These are phyloP conservation scores for Phytophthora parvispora DNA, from an alignment of 352 stramenopile species.

Conservation along the genomic window DNA sequence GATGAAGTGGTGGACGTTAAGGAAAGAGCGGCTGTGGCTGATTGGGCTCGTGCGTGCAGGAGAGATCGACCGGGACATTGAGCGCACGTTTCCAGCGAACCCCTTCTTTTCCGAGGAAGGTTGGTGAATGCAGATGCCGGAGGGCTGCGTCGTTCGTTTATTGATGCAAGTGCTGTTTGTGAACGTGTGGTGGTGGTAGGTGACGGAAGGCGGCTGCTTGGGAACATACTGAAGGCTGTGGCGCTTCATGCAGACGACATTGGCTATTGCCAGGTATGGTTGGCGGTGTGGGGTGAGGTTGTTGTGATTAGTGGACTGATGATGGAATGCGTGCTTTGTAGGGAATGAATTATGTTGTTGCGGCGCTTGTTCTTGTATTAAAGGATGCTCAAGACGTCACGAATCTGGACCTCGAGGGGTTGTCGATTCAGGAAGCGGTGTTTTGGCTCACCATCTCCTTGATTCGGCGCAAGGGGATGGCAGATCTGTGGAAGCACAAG, in stretches of 20 bases:
- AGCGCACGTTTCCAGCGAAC: conserved; percentile 74
- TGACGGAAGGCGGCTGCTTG: conserved; percentile 65
- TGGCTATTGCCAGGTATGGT: conserved; percentile 79
- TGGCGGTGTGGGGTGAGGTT: not conserved
- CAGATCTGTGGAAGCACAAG: conserved; percentile 76
- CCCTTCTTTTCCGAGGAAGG: conserved; percentile 56
- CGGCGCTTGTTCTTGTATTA: conserved; percentile 61
- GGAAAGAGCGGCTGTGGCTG: conserved; percentile 33
- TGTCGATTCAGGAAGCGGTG: conserved; percentile 54
- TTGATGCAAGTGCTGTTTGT: conserved; percentile 1
- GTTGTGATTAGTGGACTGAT: not conserved
- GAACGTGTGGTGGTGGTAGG: conserved; percentile 28
- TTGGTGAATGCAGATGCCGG: not conserved
- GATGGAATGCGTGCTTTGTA: conserved; percentile 14
- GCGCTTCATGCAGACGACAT: conserved; percentile 60
- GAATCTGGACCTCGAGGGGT: conserved; percentile 10
- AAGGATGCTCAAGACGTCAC: conserved; percentile 23
- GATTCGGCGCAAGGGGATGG: conserved; percentile 66
- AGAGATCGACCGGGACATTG: conserved; percentile 81
- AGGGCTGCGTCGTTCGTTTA: not conserved
- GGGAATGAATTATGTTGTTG: conserved; percentile 91
- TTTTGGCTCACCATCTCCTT: conserved; percentile 76
- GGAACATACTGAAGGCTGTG: conserved; percentile 82
- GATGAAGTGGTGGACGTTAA: conserved; percentile 28
- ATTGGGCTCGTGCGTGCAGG: conserved; percentile 32